Conservation (phyloP, 768 basidiomycete genomes). For the Lepiota venenata region DNA sequence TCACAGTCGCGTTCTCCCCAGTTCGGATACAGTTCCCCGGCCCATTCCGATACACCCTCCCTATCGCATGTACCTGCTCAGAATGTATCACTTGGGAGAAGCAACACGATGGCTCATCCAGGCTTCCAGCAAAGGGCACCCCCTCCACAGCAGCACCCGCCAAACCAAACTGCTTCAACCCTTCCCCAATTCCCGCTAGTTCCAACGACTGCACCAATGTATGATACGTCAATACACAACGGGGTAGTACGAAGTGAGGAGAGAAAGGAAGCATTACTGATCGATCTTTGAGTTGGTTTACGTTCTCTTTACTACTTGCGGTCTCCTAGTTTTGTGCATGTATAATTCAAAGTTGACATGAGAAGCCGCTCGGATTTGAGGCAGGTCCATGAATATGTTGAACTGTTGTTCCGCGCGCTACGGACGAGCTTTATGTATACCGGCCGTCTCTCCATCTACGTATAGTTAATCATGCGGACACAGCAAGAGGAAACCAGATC, state of each 20-base stretch:
- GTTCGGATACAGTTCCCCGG: conserved; percentile 9
- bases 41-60: conserved; percentile 21
- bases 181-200: conserved; percentile 64
- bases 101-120: conserved; percentile 33
- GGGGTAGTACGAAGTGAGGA: conserved; percentile 56
- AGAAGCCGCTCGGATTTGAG: no score
- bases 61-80: conserved; percentile 21
- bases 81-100: conserved; percentile 22
- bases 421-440: no score
- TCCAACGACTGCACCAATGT: conserved; percentile 60
- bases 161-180: conserved; percentile 4
- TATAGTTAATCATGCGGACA: no score
- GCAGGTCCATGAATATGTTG: no score
- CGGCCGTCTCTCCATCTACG: no score
- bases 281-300: conserved; percentile 30
- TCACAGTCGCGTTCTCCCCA: conserved; percentile 13
- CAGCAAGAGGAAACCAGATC: no score
- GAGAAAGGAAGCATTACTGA: conserved; percentile 60
- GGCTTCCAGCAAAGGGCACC: conserved; percentile 25
- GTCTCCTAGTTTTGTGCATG: background rate
- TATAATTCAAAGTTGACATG: no score
- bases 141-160: conserved; percentile 24
- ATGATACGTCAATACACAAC: conserved; percentile 44
- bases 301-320: background rate
- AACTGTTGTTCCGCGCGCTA: no score